These are phyloP conservation scores for Vitis rupestris DNA, from an alignment of 164 flowering plant genomes.

Conservation along the genomic window DNA sequence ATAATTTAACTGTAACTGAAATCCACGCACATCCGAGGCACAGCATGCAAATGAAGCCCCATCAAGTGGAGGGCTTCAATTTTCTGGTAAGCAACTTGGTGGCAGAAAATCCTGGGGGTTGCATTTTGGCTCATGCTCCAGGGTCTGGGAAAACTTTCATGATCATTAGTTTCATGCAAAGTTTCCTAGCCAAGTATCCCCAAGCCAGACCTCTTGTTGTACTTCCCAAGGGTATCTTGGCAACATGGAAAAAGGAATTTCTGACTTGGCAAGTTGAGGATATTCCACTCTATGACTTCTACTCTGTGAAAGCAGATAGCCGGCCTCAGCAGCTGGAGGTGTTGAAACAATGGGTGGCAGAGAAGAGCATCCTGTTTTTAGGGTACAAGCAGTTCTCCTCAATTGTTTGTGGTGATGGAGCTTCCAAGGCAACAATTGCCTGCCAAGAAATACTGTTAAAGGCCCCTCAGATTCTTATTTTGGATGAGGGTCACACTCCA, in stretches of 20 bases:
- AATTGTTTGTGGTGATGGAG: not conserved
- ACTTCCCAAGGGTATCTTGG: constrained; percentile 31
- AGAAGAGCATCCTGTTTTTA: too few species aligned
- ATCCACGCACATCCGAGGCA: constrained; percentile 26
- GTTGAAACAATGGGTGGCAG: constrained; percentile 1
- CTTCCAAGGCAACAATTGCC: not conserved
- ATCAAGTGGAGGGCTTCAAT: constrained; percentile 13
- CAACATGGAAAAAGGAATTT: constrained; percentile 35
- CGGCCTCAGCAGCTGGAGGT: constrained; percentile 20
- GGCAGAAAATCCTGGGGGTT: too few species aligned
- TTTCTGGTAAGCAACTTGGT: too few species aligned
- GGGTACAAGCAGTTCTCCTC: too few species aligned
- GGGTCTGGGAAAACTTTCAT: too few species aligned
- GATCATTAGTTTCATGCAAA: constrained; percentile 32
- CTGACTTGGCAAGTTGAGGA: constrained; percentile 30
- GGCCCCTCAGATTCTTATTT: constrained; percentile 29
- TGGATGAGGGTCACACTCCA: constrained; percentile 49
- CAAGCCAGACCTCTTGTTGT: constrained; percentile 25
- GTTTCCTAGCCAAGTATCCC: constrained; percentile 31
- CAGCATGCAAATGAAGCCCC: constrained; percentile 29
- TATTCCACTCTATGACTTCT: constrained; percentile 16
- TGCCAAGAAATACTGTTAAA: constrained; percentile 26
- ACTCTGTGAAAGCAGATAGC: constrained; percentile 12
- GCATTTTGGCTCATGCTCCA: too few species aligned
- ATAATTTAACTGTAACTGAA: constrained; percentile 18